Conservation (phyloP, 495 filamentous ascomycete species). For the Xylaria grammica region DNA sequence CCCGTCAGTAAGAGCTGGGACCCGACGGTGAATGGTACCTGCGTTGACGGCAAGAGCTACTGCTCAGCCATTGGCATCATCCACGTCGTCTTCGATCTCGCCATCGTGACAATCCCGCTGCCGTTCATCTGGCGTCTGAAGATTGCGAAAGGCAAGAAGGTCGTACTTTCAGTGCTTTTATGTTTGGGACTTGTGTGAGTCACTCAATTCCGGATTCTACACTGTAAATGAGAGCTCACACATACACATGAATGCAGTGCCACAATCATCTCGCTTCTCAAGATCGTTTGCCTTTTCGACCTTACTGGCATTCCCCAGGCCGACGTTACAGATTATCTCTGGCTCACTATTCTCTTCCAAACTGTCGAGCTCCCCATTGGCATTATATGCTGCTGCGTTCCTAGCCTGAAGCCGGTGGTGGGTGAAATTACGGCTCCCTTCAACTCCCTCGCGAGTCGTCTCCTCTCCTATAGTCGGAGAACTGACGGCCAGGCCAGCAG, state of each 20-base stretch:
- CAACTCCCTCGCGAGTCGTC: not conserved
- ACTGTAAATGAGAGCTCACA: not conserved
- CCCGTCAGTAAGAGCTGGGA: slow-evolving; percentile 31
- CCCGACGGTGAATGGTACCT: slow-evolving; percentile 26
- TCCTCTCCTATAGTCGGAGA: too few relatives aligned
- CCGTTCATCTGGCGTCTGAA: slow-evolving; percentile 18
- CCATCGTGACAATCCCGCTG: slow-evolving; percentile 18
- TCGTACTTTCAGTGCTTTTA: slow-evolving; percentile 13
- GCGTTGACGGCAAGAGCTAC: slow-evolving; percentile 9
- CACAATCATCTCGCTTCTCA: slow-evolving; percentile 15
- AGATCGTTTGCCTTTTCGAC: slow-evolving; percentile 4
- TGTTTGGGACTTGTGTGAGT: slow-evolving; percentile 24
- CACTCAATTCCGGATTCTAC: not conserved
- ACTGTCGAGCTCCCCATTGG: slow-evolving; percentile 20
- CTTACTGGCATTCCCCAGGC: slow-evolving; percentile 3
- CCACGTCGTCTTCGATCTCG: slow-evolving; percentile 24
- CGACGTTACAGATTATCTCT: slow-evolving; percentile 18
- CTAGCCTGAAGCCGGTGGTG: slow-evolving; percentile 25
- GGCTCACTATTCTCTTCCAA: slow-evolving; percentile 8
- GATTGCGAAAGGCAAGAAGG: slow-evolving; percentile 17
- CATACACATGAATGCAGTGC: not conserved
- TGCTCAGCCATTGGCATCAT: slow-evolving; percentile 16
- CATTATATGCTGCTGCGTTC: slow-evolving; percentile 24
- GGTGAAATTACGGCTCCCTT: slow-evolving; percentile 12
- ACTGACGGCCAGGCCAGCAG: too few relatives aligned